phyloP scores from a whole-genome alignment of 805 yeast genomes.

The Suhomyces emberorum region DNA sequence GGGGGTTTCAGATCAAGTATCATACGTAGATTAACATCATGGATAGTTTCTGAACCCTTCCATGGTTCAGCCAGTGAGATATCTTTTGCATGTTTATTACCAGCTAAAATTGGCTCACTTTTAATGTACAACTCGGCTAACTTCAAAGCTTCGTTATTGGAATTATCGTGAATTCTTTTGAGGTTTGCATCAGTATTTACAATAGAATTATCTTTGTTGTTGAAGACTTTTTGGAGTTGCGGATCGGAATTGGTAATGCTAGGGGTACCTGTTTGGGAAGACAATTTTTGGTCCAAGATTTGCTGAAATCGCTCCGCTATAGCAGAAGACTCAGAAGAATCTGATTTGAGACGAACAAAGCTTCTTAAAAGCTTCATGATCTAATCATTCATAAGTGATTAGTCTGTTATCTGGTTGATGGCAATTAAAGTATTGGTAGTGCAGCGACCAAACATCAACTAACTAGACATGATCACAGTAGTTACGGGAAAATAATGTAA shows the following conservation, averaged over 20 bases:
- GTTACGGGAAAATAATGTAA: too few species aligned
- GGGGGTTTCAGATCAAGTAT: conserved; percentile 46
- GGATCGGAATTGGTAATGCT: conserved; percentile 14
- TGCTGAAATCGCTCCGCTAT: conserved; percentile 30
- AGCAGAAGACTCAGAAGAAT: conserved; percentile 22
- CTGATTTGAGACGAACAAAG: not conserved
- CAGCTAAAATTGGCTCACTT: conserved; percentile 27
- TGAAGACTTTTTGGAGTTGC: conserved; percentile 15
- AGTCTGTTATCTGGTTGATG: too few species aligned
- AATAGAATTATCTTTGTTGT: conserved; percentile 13
- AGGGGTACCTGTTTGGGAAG: conserved; percentile 12
- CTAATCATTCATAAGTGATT: too few species aligned
- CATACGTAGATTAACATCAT: conserved; percentile 54
- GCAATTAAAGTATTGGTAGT: too few species aligned
- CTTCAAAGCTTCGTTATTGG: not conserved
- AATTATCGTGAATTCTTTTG: conserved; percentile 11
- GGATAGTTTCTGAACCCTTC: conserved; percentile 51
- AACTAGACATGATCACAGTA: too few species aligned
- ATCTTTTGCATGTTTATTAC: conserved; percentile 29
- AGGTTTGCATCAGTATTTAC: conserved; percentile 17
- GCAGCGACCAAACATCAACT: too few species aligned
- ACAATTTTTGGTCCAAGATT: conserved; percentile 29
- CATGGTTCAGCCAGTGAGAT: conserved; percentile 49
- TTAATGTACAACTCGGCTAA: conserved; percentile 20
- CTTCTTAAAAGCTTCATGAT: not conserved